phyloP scores from a whole-genome alignment of 2,329 filamentous ascomycete genomes.

The Coleophoma crateriformis region DNA sequence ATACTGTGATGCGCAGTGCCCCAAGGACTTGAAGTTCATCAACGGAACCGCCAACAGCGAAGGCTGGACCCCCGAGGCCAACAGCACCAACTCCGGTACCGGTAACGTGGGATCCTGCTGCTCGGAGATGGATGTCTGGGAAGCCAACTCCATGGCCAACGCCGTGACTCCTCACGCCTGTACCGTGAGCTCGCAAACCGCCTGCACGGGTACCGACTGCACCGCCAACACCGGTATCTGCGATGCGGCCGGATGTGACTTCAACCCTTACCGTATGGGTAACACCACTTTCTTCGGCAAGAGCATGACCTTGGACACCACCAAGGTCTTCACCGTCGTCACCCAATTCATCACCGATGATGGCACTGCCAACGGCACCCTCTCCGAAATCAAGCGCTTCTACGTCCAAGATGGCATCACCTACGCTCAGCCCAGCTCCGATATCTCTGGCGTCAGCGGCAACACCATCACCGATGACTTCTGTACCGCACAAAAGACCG shows the following conservation, averaged over 20 bases:
- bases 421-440: constrained; percentile 42
- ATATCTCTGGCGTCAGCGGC: constrained; percentile 38
- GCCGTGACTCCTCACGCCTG: constrained; percentile 57
- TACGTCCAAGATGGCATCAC: constrained; percentile 51
- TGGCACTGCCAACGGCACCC: constrained; percentile 41
- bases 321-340: constrained; percentile 47
- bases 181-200: constrained; percentile 34
- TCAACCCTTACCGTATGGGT: constrained; percentile 56
- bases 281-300: constrained; percentile 49
- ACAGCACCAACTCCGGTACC: constrained; percentile 44
- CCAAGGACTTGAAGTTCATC: constrained; percentile 45
- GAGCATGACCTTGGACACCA: constrained; percentile 45
- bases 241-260: constrained; percentile 58
- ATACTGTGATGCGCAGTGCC: constrained; percentile 59
- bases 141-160: constrained; percentile 53
- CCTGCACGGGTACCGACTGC: constrained; percentile 37
- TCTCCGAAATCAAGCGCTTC: constrained; percentile 48
- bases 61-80: constrained; percentile 39
- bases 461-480: constrained; percentile 51
- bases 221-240: constrained; percentile 50
- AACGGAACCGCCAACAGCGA: constrained; percentile 50
- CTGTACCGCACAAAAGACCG: constrained; percentile 50
- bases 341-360: constrained; percentile 53
- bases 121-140: constrained; percentile 64
- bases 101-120: constrained; percentile 58